Evolutionary conservation across 345 rosid genomes (phyloP).

Genomic region (Brassica carinata): DNA sequence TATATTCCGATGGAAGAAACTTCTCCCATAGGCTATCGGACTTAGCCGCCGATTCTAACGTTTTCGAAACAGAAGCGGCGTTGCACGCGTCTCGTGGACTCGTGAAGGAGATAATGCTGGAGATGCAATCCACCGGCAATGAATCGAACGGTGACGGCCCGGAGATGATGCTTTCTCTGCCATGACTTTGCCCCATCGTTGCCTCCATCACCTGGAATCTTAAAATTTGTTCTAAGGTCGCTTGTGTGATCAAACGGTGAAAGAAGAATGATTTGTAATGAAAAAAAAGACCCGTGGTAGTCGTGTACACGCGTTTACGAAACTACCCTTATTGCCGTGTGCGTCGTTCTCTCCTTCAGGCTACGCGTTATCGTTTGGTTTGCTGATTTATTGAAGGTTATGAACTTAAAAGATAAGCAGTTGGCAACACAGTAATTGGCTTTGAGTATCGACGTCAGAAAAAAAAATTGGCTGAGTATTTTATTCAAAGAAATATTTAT

Average conservation of each 20-base stretch:
- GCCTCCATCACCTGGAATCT: background rate
- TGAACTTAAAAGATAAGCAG: too few species aligned
- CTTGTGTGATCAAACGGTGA: background rate
- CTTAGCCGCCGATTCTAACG: constrained; percentile 44
- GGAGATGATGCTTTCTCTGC: background rate
- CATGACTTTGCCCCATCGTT: background rate
- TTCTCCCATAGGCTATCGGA: constrained; percentile 58
- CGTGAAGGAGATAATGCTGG: constrained; percentile 48
- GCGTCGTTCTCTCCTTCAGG: background rate
- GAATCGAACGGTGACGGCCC: background rate
- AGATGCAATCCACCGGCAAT: constrained; percentile 52
- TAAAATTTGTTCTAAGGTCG: background rate
- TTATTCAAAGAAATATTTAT: too few species aligned
- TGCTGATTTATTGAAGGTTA: background rate
- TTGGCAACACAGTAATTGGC: too few species aligned
- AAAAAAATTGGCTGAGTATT: too few species aligned
- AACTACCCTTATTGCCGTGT: background rate
- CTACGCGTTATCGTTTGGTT: background rate
- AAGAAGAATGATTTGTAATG: background rate
- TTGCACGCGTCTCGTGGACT: constrained; percentile 52
- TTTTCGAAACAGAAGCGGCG: constrained; percentile 44
- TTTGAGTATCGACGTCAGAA: too few species aligned
- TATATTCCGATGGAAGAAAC: constrained; percentile 51
- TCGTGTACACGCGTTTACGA: too few species aligned
- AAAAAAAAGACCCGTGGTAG: background rate